phyloP scores from a whole-genome alignment of 116 monocot genomes.

The Zostera marina region DNA sequence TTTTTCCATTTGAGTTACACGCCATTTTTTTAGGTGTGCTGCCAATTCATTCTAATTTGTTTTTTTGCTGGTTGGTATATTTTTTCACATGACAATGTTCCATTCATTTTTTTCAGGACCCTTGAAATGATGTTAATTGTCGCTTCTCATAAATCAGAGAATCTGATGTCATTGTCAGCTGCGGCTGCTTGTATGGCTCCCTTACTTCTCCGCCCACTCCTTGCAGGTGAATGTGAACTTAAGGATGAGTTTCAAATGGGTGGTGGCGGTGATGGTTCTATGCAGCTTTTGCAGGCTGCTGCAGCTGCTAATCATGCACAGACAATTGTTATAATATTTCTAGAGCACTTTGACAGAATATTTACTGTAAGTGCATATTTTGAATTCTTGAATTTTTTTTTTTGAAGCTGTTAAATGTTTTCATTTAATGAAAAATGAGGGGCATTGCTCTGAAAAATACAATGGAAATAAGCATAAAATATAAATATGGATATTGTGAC shows the following conservation, averaged over 20 bases:
- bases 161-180: conserved; percentile 69
- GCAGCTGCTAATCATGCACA: conserved; percentile 98
- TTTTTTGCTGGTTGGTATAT: background rate
- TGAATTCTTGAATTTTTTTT: too few species aligned
- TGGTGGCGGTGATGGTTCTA: conserved; percentile 72
- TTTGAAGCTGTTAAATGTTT: too few species aligned
- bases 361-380: conserved; percentile 52
- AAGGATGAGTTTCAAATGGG: conserved; percentile 55
- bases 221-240: conserved; percentile 71
- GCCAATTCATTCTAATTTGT: background rate
- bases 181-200: conserved; percentile 98
- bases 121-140: conserved; percentile 79
- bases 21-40: too few species aligned
- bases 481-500: too few species aligned
- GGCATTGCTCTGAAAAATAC: too few species aligned
- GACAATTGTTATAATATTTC: conserved; percentile 68
- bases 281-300: conserved; percentile 90
- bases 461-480: too few species aligned
- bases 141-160: conserved; percentile 55
- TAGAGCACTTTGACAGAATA: conserved; percentile 72
- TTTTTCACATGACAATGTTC: background rate
- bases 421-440: too few species aligned
- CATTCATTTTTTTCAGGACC: conserved; percentile 35
- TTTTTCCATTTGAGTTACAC: too few species aligned
- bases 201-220: conserved; percentile 81